Evolutionary conservation across 495 filamentous ascomycete species (phyloP).

Genomic region (Schizothecium vesticola): DNA sequence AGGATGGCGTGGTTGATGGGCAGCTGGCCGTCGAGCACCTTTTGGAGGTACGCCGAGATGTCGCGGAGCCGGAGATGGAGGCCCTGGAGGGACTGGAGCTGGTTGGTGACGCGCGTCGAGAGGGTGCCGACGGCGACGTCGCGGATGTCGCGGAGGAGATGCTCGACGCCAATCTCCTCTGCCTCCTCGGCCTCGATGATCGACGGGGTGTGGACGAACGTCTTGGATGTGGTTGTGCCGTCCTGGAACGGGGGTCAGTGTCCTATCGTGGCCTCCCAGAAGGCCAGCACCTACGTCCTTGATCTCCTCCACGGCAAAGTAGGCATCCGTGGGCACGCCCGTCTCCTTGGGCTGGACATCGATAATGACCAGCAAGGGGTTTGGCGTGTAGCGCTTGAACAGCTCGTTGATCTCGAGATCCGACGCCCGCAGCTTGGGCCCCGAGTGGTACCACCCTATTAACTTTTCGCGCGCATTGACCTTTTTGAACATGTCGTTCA

Average conservation of each 20-base stretch:
- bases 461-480: slow-evolving; percentile 98
- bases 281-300: slow-evolving; percentile 72
- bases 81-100: slow-evolving; percentile 94
- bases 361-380: slow-evolving; percentile 93
- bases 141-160: slow-evolving; percentile 93
- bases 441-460: slow-evolving; percentile 99
- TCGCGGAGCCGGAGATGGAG: slow-evolving; percentile 92
- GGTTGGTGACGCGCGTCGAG: slow-evolving; percentile 93
- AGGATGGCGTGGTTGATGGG: slow-evolving; percentile 97
- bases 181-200: slow-evolving; percentile 99
- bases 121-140: slow-evolving; percentile 98
- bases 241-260: slow-evolving; percentile 54
- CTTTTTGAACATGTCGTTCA: slow-evolving; percentile 99
- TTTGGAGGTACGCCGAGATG: slow-evolving; percentile 91
- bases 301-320: slow-evolving; percentile 99
- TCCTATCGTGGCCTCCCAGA: neutral
- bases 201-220: slow-evolving; percentile 98
- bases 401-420: slow-evolving; percentile 99
- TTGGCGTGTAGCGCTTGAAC: slow-evolving; percentile 97
- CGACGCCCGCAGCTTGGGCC: slow-evolving; percentile 91
- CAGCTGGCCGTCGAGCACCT: slow-evolving; percentile 85
- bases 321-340: slow-evolving; percentile 95
- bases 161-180: slow-evolving; percentile 98
- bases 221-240: slow-evolving; percentile 93
- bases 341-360: slow-evolving; percentile 98